Evolutionary conservation across 1,284 basidiomycete species (phyloP).

Genomic region (Polyporus tsugae): DNA sequence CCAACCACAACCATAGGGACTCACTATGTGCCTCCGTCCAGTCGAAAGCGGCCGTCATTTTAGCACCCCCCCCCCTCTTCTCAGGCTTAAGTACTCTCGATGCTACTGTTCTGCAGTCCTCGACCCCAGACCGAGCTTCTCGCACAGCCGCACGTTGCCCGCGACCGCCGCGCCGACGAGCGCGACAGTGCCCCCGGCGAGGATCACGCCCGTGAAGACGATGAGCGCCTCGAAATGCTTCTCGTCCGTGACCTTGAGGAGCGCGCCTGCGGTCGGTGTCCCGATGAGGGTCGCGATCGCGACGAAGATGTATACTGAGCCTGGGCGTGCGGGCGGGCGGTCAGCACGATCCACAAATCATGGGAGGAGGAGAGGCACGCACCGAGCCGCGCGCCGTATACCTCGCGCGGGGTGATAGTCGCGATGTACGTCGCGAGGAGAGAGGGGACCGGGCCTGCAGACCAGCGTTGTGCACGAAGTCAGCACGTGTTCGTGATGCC

Average conservation of each 20-base stretch:
- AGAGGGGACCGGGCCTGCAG: slow-evolving; percentile 27
- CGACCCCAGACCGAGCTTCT: background rate
- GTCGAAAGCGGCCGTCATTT: no score
- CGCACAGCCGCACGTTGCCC: background rate
- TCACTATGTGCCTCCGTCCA: no score
- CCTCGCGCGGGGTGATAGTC: slow-evolving; percentile 29
- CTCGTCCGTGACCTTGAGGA: slow-evolving; percentile 37
- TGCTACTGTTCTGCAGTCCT: background rate
- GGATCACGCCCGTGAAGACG: slow-evolving; percentile 41
- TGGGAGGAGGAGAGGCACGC: background rate
- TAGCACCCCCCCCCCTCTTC: no score
- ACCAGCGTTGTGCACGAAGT: background rate
- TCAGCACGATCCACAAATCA: no score
- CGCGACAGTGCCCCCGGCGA: slow-evolving; percentile 27
- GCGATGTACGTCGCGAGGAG: slow-evolving; percentile 32
- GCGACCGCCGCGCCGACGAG: slow-evolving; percentile 50
- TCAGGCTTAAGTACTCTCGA: no score
- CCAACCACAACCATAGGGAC: no score
- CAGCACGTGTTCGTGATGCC: background rate
- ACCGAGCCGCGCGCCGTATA: slow-evolving; percentile 32
- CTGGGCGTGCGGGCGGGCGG: slow-evolving; percentile 29
- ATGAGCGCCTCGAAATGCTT: slow-evolving; percentile 42
- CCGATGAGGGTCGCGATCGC: slow-evolving; percentile 28
- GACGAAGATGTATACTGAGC: slow-evolving; percentile 36
- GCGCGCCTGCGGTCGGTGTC: slow-evolving; percentile 41